Base-by-base conservation (phyloP, 2,329 filamentous ascomycete species). In the Pseudofabraea citricarpa region DNA sequence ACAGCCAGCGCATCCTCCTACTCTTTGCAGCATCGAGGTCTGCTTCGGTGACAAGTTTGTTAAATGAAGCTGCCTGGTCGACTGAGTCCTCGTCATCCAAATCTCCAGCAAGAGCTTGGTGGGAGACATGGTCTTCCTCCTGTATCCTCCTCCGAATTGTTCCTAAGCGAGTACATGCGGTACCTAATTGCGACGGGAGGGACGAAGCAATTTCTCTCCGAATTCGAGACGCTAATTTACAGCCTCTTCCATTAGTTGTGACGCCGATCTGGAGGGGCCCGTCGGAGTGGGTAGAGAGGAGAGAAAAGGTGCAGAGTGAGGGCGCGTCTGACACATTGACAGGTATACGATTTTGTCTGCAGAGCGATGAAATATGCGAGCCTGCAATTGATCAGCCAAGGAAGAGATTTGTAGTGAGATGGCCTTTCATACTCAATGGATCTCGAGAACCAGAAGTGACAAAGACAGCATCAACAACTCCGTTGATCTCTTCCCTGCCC, bases 201-300 rank as follows among this genome's bases (percentile, higher is more conserved):
- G 82, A 80, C 1, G 90, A 77, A 2, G 88, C 86, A 48, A 98
- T 86, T 58, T 97, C 93, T 44, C 93, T 79, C 13, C 90, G 81
- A 56, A 98, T 88, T 20, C 93, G 78, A 8, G 89, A 88, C 5
- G 93, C 88, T 22, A 98, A 77, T 66, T 95, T 96, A 71, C 93
- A 97, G 2, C 93, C 93, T 56, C 87, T 84, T 16, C 93, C 91
- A 46, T 94, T 96, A 1, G 93, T 97, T 3, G 93, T 97, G 45
- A 98, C 86, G 49, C 93, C 93, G 48, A 98, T 85, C 62, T 97
- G 93, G 31, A 98, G 73, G 8, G 93, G 91, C 0, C 93, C 93
- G 58, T 96, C 90, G 43, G 79, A 82, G 64, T 97, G 83, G 6
- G 88, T 94, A 19, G 90, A 93, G 36, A 97, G 80, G 41, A 98